These are phyloP conservation scores for Cytospora mali DNA, from an alignment of 2,329 filamentous ascomycete species.

Conservation along the genomic window DNA sequence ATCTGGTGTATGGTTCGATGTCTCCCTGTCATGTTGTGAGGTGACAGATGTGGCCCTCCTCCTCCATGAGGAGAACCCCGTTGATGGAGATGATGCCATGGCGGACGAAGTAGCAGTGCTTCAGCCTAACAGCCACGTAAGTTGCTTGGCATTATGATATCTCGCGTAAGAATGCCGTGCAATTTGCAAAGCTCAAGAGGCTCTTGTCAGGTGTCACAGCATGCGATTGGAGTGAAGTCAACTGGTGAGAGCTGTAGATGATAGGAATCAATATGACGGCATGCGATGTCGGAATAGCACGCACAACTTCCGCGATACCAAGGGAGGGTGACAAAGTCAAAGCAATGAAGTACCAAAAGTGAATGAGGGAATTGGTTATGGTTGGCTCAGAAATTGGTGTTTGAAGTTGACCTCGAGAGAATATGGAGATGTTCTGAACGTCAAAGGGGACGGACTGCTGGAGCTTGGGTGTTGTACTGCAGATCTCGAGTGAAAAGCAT, in stretches of 20 bases:
- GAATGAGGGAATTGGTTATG: background rate
- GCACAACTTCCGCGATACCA: background rate
- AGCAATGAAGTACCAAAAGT: background rate
- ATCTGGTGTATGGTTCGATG: conserved; percentile 30
- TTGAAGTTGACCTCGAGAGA: background rate
- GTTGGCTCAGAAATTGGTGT: background rate
- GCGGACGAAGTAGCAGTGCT: conserved; percentile 19
- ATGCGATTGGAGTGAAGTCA: too few species aligned
- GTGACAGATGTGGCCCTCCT: conserved; percentile 42
- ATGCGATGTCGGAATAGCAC: background rate
- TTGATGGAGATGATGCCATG: conserved; percentile 52
- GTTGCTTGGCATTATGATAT: conserved; percentile 11
- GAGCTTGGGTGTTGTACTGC: conserved; percentile 4
- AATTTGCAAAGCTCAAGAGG: background rate
- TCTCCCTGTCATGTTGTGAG: conserved; percentile 37
- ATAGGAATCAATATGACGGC: too few species aligned
- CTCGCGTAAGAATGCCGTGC: conserved; percentile 14
- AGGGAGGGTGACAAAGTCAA: background rate
- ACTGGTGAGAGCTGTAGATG: too few species aligned
- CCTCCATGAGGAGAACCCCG: conserved; percentile 53
- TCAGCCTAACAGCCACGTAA: conserved; percentile 13
- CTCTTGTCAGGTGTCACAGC: too few species aligned
- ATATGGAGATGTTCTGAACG: conserved; percentile 4
- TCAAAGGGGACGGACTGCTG: too few species aligned
- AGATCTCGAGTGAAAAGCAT: conserved; percentile 24